Conservation (phyloP, 2,329 filamentous ascomycete species). For the Ophiostoma novo-ulmi region DNA sequence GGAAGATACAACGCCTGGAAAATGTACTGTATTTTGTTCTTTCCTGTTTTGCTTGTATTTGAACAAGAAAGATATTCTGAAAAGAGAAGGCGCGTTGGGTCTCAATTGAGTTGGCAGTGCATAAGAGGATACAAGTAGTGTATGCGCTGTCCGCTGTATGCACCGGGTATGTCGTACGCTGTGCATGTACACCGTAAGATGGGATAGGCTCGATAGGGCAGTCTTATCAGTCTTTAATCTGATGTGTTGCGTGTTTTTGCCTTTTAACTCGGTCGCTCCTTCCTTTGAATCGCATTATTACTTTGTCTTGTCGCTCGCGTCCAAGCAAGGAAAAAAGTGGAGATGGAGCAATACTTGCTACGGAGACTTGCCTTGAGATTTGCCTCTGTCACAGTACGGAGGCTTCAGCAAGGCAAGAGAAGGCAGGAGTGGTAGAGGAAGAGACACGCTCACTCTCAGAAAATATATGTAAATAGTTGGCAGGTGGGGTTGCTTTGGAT, state of each 20-base stretch:
- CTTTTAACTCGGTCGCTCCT: not conserved
- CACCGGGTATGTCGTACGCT: not conserved
- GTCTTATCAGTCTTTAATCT: conserved; percentile 6
- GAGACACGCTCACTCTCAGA: not conserved
- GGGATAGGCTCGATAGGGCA: not conserved
- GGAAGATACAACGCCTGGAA: not conserved
- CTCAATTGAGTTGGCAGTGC: conserved; percentile 13
- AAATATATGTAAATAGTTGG: not conserved
- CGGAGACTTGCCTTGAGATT: not conserved
- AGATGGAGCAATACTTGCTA: not conserved
- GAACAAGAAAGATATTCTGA: not conserved
- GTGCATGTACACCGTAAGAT: conserved; percentile 3
- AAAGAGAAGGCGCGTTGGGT: conserved; percentile 3
- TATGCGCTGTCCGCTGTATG: not conserved
- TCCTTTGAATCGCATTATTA: not conserved
- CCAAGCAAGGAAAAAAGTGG: conserved; percentile 10
- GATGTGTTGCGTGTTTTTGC: not conserved
- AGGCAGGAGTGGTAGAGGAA: not conserved
- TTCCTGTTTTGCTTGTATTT: not conserved
- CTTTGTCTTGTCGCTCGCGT: conserved; percentile 3
- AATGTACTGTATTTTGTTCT: not conserved
- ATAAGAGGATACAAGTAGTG: not conserved
- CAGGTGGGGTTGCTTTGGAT: not conserved
- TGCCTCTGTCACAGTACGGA: not conserved
- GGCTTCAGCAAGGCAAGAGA: not conserved